phyloP scores from a whole-genome alignment of 164 flowering plant genomes.

The Umbilicus rupestris region DNA sequence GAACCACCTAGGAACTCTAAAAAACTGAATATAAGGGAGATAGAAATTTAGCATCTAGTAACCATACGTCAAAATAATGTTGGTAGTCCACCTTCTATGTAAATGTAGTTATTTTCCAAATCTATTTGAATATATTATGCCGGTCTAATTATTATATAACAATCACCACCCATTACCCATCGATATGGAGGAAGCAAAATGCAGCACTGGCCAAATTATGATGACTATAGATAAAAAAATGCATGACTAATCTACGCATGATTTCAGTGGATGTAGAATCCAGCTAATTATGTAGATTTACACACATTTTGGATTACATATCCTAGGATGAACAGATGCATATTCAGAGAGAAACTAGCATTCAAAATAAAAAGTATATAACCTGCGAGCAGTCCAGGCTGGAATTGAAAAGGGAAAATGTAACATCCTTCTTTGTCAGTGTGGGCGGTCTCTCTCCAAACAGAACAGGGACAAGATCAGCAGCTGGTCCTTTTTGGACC shows the following conservation, averaged over 20 bases:
- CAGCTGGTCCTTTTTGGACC: constrained; percentile 81
- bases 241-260: too few relatives aligned
- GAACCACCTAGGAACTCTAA: not conserved
- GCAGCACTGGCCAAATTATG: not conserved
- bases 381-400: constrained; percentile 87
- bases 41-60: not conserved
- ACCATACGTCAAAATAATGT: not conserved
- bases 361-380: not conserved
- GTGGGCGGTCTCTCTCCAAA: constrained; percentile 78
- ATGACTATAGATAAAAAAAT: not conserved
- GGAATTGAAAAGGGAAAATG: constrained; percentile 56
- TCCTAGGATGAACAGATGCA: too few relatives aligned
- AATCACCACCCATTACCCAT: not conserved
- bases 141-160: not conserved
- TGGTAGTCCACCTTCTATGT: not conserved
- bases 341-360: not conserved
- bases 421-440: constrained; percentile 48
- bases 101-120: not conserved
- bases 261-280: too few relatives aligned
- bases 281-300: too few relatives aligned
- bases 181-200: not conserved
- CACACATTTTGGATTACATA: too few relatives aligned
- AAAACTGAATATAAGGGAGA: not conserved
- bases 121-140: not conserved
- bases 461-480: constrained; percentile 82